Evolutionary conservation across 306 rosid genomes (phyloP), one percentile per base, ranked within the genome.

Genomic region (Acacia confusa): DNA sequence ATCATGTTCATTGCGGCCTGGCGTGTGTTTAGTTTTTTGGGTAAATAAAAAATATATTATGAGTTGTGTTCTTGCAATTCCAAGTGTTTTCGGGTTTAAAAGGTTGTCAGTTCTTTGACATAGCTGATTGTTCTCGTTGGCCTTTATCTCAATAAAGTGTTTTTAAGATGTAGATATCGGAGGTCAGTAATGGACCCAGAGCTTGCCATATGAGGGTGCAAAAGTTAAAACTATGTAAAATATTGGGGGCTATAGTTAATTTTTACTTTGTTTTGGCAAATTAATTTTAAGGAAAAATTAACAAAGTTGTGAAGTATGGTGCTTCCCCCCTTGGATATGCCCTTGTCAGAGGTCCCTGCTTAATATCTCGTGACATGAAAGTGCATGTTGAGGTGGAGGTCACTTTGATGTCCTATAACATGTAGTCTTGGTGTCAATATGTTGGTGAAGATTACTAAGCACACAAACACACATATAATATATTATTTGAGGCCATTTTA

Each of bases 341-440:
- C 64, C 30, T 57, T 57, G 64, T 69, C 27, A 27, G 34, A 41
- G 20, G 53, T 70, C 17, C 19, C 15, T 22, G 55, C 76, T 45
- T 72, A 47, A 16, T 45, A 72, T 15, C 19, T 45, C 6, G 58
- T 45, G 20, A 47, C 40, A 27, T 72, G 53, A 72, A 14, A 55
- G 76, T 47, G 76, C 76, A 7, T 27, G 61, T 72, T 47, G 25
- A 72, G 53, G 75, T 71, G 40, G 76, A 72, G 68, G 36, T 61
- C 68, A 27, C 68, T 60, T 60, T 60, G 66, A 60, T 60, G 66
- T 60, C 66, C 34, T 22, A 60, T 25, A 4, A 10, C 34, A 3
- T 24, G 3, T 25, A 11, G 32, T 60, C 34, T 16, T 60, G 11
- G 32, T 24, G 38, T 43, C 16, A 24, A 24, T 43, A 69, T 70